Base-by-base conservation (phyloP, 2,329 filamentous ascomycete genomes). In the Aureobasidium sp. region DNA sequence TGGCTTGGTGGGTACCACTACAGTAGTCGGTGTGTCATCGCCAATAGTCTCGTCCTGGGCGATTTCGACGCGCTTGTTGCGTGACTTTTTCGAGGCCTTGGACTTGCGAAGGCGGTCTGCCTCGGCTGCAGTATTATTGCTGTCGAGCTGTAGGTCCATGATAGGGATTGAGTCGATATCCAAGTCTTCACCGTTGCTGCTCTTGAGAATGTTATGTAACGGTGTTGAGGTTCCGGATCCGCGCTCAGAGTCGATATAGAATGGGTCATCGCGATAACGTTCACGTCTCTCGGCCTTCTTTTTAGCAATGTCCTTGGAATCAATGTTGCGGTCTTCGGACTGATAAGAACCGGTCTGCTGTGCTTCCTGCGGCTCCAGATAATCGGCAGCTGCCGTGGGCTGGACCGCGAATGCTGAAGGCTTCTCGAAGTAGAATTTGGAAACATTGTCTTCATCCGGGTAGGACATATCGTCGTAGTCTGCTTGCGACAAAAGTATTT, bases 101-200 rank as follows among this genome's bases (percentile, higher is more conserved):
- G 59, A 42, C n/a, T 44, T 53, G 25, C 52, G 58, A 2, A 60
- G 57, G 8, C 57, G 57, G 9, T 63, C 49, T 34, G 55, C 44
- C 12, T 65, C 64, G 14, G 63, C 45, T 14, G 57, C 61, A 5
- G 42, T 52, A 14, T 67, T 66, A 20, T 67, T 59, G 29, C 66
- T 68, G 41, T 87, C 86, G 8, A 97, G 82, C 65, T 95, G 87
- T 51, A 99, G 81, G 71, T 96, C 87, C 86, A 99, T 94, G 69
- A 99, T 93, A 2, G 94, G 94, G 68, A 99, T 99, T 1, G 90
- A 85, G 74, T 99, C 94, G 47, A 99, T 87, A 71, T 99, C 93
- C 9, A 97, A 78, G 48, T 89, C 88, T 2, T 87, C 86, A 1
- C 87, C 87, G 70, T 93, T 92, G 62, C 85, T 85, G 63, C 81